These are phyloP conservation scores for Fomitopsis palustris DNA, from an alignment of 1,284 basidiomycete species.

Conservation along the genomic window DNA sequence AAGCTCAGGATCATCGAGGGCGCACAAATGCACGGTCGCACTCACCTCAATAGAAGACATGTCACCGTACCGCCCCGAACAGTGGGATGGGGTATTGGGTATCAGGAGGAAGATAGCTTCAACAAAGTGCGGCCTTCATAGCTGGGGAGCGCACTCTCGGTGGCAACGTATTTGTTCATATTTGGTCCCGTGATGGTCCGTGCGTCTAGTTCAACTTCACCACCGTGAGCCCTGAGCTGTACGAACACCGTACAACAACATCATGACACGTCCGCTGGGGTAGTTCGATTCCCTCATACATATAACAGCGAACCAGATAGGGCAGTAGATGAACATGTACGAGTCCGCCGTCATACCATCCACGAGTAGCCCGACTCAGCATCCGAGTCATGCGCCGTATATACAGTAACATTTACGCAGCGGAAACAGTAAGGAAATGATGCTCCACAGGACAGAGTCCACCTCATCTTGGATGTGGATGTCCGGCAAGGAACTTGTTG, in stretches of 20 bases:
- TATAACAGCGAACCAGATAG: no score
- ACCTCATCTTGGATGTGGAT: constrained; percentile 34
- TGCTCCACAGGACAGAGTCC: background rate
- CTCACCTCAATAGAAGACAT: constrained; percentile 19
- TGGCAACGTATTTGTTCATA: constrained; percentile 5
- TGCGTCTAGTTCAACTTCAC: no score
- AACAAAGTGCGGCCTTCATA: background rate
- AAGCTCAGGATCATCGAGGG: background rate
- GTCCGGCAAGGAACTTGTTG: constrained; percentile 62
- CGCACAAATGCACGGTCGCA: background rate
- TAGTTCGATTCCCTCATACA: no score
- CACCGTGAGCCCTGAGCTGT: background rate
- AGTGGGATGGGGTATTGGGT: background rate
- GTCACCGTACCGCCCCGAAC: background rate
- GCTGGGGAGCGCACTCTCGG: background rate
- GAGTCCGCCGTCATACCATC: no score
- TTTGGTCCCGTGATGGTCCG: constrained; percentile 19
- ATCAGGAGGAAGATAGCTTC: background rate
- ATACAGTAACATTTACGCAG: no score
- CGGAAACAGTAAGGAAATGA: no score
- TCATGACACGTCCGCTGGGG: no score
- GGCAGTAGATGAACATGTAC: no score
- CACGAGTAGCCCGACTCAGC: no score
- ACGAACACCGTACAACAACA: background rate
- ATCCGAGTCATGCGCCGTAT: no score